Conservation (phyloP, 2,329 filamentous ascomycete genomes). For the Pestalotiopsis sp. region DNA sequence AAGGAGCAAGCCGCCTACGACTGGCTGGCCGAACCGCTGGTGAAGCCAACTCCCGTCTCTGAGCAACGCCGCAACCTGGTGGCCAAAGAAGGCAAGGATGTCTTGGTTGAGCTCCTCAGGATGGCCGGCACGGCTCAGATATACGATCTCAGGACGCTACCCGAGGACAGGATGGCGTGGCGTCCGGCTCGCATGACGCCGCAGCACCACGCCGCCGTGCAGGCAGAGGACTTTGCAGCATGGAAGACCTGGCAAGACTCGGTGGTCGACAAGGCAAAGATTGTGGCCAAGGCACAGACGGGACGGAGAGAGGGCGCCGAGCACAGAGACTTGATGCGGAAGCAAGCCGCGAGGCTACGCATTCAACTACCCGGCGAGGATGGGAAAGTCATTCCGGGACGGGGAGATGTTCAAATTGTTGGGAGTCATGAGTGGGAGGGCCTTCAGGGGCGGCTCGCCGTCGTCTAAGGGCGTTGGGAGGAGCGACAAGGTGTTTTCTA, state of each 20-base stretch:
- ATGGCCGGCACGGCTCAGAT: slow-evolving; percentile 58
- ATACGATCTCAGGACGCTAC: slow-evolving; percentile 60
- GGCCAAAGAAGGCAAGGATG: slow-evolving; percentile 62
- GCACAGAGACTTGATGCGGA: slow-evolving; percentile 31
- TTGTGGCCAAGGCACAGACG: slow-evolving; percentile 30
- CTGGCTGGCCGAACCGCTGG: slow-evolving; percentile 67
- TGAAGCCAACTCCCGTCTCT: slow-evolving; percentile 35
- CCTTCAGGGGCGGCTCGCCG: slow-evolving; percentile 45
- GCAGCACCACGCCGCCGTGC: slow-evolving; percentile 66
- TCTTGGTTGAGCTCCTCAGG: slow-evolving; percentile 64
- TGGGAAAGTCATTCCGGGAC: slow-evolving; percentile 43
- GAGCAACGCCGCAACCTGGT: slow-evolving; percentile 46
- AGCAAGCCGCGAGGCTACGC: slow-evolving; percentile 48
- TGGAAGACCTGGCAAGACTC: slow-evolving; percentile 62
- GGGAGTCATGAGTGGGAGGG: slow-evolving; percentile 58
- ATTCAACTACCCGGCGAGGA: slow-evolving; percentile 50
- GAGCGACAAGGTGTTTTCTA: neutral
- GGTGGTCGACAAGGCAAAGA: slow-evolving; percentile 54
- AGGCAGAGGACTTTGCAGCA: slow-evolving; percentile 65
- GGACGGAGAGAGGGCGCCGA: slow-evolving; percentile 17
- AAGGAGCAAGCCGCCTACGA: slow-evolving; percentile 57
- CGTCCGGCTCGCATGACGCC: slow-evolving; percentile 64
- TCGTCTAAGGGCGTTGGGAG: slow-evolving; percentile 15
- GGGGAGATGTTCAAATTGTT: slow-evolving; percentile 50
- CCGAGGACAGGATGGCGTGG: slow-evolving; percentile 66